Base-by-base conservation (phyloP, 1,284 basidiomycete species). In the Sanguinoderma infundibulare region DNA sequence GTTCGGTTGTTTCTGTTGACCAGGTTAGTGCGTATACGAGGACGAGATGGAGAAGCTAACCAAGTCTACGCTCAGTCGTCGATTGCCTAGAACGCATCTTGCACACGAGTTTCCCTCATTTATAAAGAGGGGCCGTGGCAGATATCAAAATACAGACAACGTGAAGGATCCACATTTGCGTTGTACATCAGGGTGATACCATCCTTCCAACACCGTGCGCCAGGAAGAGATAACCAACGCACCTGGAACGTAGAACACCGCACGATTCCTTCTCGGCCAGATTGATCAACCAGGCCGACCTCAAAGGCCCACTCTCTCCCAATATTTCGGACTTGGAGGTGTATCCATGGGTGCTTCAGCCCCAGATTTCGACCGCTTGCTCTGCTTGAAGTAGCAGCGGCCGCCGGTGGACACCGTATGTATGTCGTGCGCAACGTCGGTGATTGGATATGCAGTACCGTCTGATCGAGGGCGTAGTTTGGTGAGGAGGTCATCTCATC, bases 161-260 rank as follows among this genome's bases (percentile, higher is more conserved):
- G n/a, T n/a, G n/a, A n/a, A n/a, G n/a, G n/a, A n/a, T n/a, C n/a
- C 24, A 26, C 12, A 10, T 6, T 7, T 22, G 24, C n/a, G n/a
- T n/a, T n/a, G n/a, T n/a, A n/a, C n/a, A n/a, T n/a, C n/a, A n/a
- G n/a, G n/a, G n/a, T n/a, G n/a, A 26, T 26, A 46, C 42, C 14
- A 17, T 46, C 24, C 24, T 24, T 46, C 42, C 24, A 26, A 17
- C 24, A 46, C 24, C 12, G 12, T 46, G 24, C 24, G 4, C 14
- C 7, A 15, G 9, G 28, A 49, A 20, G 28, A 15, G 42, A 60
- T 20, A 54, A 63, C 60, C 59, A 61, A 64, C 62, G 73, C 71
- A 92, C 92, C 87, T 94, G 92, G 70, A 94, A 95, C 14, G 90
- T 94, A 24, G 92, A 94, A 62, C 87, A 82, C 28, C 92, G 80